Conservation (phyloP, 331 rosid genomes). For the Saraca asoca region DNA sequence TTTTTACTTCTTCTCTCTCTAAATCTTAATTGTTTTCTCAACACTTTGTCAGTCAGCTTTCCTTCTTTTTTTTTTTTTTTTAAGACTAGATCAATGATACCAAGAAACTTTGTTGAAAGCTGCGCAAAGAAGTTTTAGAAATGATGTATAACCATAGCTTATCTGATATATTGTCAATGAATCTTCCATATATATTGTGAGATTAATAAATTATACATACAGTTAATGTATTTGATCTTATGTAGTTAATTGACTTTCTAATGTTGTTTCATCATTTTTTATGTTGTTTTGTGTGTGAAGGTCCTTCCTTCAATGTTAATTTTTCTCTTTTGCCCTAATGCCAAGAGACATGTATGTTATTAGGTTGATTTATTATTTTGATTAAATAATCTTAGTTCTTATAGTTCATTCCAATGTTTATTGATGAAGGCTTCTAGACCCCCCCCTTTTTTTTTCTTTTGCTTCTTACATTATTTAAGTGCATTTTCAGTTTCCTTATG, state of each 20-base stretch:
- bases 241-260: neutral
- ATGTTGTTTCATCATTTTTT: too few species aligned
- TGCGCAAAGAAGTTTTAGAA: neutral
- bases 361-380: too few species aligned
- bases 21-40: conserved; percentile 16
- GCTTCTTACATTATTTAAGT: conserved; percentile 6
- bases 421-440: neutral
- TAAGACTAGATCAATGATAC: neutral
- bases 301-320: too few species aligned
- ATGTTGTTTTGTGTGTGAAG: too few species aligned
- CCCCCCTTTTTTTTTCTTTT: conserved; percentile 9
- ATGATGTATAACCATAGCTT: neutral
- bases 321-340: too few species aligned
- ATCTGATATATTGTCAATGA: neutral
- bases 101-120: neutral
- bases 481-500: conserved; percentile 44
- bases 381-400: neutral
- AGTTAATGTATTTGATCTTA: neutral
- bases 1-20: too few species aligned
- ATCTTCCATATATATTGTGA: neutral
- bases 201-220: neutral
- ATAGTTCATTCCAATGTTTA: neutral
- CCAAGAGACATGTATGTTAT: too few species aligned
- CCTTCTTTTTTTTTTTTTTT: neutral
- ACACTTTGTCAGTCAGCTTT: neutral